Conservation (phyloP, 2,329 filamentous ascomycete genomes). For the Zalaria obscura region DNA sequence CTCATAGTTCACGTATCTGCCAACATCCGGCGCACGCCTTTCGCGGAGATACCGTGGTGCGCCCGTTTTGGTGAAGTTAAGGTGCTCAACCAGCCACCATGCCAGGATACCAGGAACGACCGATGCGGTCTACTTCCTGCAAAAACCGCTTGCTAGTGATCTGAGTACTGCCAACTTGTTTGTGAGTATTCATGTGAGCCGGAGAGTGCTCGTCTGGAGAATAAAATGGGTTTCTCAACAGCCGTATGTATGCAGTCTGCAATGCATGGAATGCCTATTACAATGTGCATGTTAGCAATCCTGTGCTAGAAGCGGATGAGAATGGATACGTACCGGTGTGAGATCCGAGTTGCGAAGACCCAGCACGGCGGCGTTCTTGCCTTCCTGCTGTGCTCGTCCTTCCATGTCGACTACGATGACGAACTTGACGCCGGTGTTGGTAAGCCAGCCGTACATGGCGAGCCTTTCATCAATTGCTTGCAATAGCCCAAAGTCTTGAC, state of each 20-base stretch:
- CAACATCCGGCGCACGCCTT: no score
- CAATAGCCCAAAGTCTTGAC: constrained; percentile 80
- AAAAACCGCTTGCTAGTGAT: constrained; percentile 74
- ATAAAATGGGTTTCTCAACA: constrained; percentile 92
- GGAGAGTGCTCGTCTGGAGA: constrained; percentile 72
- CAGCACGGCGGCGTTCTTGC: constrained; percentile 31
- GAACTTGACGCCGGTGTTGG: constrained; percentile 86
- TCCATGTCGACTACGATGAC: constrained; percentile 86
- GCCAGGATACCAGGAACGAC: constrained; percentile 70
- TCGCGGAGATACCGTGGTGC: no score
- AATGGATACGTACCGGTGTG: constrained; percentile 49
- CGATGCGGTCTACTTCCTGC: constrained; percentile 72
- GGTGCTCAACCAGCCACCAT: constrained; percentile 40
- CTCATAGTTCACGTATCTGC: no score
- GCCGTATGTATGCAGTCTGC: constrained; percentile 77
- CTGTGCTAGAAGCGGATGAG: constrained; percentile 1
- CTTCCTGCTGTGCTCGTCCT: constrained; percentile 36
- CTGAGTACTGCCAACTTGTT: constrained; percentile 38
- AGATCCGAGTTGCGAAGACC: constrained; percentile 77
- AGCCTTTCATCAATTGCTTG: constrained; percentile 89
- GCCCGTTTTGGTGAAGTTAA: no score
- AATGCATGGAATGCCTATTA: constrained; percentile 69
- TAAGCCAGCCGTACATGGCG: constrained; percentile 90
- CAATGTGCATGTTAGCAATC: constrained; percentile 4
- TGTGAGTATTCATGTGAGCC: constrained; percentile 30